Evolutionary conservation across 768 basidiomycete species (phyloP).

Genomic region (Cystofilobasidium capitatum): DNA sequence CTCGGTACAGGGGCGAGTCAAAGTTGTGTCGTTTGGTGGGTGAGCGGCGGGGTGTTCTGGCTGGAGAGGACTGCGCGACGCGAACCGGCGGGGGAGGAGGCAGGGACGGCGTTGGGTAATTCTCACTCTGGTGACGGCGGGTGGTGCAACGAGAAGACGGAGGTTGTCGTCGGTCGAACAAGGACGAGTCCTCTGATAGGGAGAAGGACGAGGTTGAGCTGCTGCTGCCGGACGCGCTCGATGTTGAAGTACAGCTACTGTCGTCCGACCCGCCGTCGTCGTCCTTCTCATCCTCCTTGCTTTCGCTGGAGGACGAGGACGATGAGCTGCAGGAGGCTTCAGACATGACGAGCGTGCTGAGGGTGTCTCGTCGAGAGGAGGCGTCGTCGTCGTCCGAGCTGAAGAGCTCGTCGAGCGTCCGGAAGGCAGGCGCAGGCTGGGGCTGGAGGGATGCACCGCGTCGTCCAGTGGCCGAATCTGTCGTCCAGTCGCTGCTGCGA

Average conservation of each 20-base stretch:
- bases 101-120: not conserved
- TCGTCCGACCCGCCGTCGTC: not conserved
- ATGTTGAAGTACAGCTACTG: too few species aligned
- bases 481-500: too few species aligned
- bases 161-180: not conserved
- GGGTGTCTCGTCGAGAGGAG: not conserved
- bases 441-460: not conserved
- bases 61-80: not conserved
- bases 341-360: conserved; percentile 8
- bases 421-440: not conserved
- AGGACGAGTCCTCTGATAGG: not conserved
- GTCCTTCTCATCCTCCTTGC: not conserved
- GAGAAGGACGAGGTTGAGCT: not conserved
- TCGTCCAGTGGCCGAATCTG: too few species aligned
- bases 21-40: not conserved
- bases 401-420: not conserved
- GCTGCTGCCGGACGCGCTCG: not conserved
- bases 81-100: not conserved
- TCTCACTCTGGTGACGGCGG: not conserved
- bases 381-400: not conserved
- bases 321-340: not conserved
- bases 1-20: conserved; percentile 4
- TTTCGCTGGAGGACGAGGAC: not conserved
- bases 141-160: not conserved
- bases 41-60: not conserved